Percentiles rank a stretch among this genome's conserved stretches.
Conservation (phyloP, 164 flowering plant species). For the Umbellularia californica region DNA sequence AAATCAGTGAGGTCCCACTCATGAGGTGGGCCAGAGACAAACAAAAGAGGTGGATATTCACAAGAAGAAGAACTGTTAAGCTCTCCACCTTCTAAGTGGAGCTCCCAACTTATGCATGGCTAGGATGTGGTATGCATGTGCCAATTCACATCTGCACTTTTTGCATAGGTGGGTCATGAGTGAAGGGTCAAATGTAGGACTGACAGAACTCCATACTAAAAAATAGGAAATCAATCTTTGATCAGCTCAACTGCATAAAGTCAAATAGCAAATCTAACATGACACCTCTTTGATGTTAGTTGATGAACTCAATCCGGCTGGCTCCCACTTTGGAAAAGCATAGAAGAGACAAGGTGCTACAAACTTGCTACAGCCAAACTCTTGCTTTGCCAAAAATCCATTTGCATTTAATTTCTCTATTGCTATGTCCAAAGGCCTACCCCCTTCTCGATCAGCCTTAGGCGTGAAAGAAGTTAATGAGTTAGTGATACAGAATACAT, state of each 20-base stretch:
- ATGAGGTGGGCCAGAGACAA: background rate
- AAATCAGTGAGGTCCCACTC: background rate
- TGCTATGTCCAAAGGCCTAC: constrained; percentile 54
- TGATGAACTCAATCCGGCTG: constrained; percentile 25
- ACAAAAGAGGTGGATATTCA: background rate
- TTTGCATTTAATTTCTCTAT: constrained; percentile 38
- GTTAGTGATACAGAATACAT: constrained; percentile 15
- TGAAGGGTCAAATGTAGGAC: too few species aligned
- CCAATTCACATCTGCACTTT: background rate
- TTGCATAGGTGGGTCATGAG: too few species aligned
- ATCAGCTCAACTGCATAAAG: background rate
- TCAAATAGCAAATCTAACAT: background rate
- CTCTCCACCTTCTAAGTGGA: background rate
- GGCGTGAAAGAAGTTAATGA: constrained; percentile 23
- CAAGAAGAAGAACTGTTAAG: background rate
- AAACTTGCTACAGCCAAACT: constrained; percentile 39
- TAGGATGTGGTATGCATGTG: too few species aligned
- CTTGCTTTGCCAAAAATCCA: constrained; percentile 56
- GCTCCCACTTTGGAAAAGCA: constrained; percentile 19
- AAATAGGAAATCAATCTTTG: background rate
- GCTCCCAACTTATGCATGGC: too few species aligned
- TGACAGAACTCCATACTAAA: background rate
- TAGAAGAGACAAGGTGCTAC: constrained; percentile 63
- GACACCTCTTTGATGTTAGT: constrained; percentile 33
- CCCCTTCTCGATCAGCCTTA: constrained; percentile 85